phyloP scores from a whole-genome alignment of 495 filamentous ascomycete genomes.

The Penicillium taxi region DNA sequence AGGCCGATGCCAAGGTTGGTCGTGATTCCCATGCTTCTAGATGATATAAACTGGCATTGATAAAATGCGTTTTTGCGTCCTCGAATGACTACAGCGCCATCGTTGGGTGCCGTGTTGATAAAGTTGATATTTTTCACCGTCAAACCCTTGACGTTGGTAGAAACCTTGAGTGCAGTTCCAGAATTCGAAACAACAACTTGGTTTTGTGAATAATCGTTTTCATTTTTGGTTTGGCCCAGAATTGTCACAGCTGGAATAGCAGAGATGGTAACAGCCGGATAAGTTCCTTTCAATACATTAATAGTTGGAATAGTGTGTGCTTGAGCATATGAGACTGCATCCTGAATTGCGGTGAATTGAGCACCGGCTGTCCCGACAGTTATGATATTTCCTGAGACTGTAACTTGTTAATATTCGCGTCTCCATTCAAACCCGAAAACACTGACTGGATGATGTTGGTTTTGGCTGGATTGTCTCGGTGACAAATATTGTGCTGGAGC shows the following conservation, averaged over 20 bases:
- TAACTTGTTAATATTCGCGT: no score
- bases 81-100: not conserved
- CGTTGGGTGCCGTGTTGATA: conserved; percentile 3
- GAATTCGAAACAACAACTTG: conserved; percentile 3
- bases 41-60: conserved; percentile 8
- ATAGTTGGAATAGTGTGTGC: conserved; percentile 8
- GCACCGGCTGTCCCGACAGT: conserved; percentile 11
- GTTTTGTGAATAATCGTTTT: conserved; percentile 7
- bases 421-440: no score
- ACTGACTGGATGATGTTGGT: no score
- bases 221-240: conserved; percentile 1
- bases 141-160: conserved; percentile 2
- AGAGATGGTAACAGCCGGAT: conserved; percentile 11
- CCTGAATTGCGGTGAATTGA: conserved; percentile 8
- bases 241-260: conserved; percentile 8
- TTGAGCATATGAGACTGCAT: conserved; percentile 10
- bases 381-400: not conserved
- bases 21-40: not conserved
- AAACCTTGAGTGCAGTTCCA: conserved; percentile 3
- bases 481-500: no score
- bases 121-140: conserved; percentile 10
- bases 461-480: no score
- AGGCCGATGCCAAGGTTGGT: conserved; percentile 2
- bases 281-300: conserved; percentile 9
- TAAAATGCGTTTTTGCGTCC: conserved; percentile 8